These are phyloP conservation scores for Beta corolliflora DNA, from an alignment of 179 eudicot genomes.

Conservation along the genomic window DNA sequence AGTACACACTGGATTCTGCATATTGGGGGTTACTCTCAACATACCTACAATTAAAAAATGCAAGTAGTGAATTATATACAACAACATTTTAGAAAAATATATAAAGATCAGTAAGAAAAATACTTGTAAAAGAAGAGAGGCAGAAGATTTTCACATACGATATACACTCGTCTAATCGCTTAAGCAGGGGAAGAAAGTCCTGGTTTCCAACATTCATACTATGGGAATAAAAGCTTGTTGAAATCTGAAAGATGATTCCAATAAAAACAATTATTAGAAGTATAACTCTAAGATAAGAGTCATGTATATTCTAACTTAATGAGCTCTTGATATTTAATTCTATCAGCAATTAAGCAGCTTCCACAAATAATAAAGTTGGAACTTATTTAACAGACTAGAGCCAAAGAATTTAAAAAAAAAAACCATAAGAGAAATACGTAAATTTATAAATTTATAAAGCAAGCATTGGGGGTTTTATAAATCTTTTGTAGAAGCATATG, in stretches of 20 bases:
- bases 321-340: background rate
- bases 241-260: conserved; percentile 57
- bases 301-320: background rate
- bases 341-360: background rate
- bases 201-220: conserved; percentile 71
- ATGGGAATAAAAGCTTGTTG: conserved; percentile 86
- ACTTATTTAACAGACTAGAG: background rate
- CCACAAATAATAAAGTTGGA: background rate
- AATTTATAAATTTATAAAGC: background rate
- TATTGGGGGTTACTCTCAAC: conserved; percentile 96
- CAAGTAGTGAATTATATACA: conserved; percentile 7
- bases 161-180: conserved; percentile 93
- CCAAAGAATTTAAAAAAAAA: background rate
- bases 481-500: no score
- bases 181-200: conserved; percentile 82
- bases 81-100: background rate
- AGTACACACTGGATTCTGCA: conserved; percentile 94
- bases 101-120: conserved; percentile 13
- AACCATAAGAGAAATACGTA: background rate
- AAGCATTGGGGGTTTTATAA: background rate
- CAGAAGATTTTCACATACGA: conserved; percentile 53
- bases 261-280: conserved; percentile 17
- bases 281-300: background rate
- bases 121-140: conserved; percentile 4
- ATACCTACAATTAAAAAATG: conserved; percentile 51